phyloP scores from a whole-genome alignment of 768 basidiomycete genomes.

The Hygrophorus pudorinus region DNA sequence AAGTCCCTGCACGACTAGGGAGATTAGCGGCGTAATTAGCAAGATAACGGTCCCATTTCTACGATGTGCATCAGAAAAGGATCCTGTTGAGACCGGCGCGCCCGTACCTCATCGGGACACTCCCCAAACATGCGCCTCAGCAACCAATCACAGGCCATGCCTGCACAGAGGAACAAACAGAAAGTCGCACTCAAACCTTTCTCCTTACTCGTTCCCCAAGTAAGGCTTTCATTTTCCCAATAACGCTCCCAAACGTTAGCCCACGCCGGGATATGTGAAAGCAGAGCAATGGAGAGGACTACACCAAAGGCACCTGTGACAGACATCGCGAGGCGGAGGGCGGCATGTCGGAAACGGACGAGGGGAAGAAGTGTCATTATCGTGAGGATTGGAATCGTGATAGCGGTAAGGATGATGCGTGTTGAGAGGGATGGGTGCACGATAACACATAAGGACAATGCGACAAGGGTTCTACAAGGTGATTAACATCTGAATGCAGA shows the following conservation, averaged over 20 bases:
- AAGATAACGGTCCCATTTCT: constrained; percentile 68
- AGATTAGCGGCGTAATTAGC: constrained; percentile 45
- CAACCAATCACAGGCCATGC: constrained; percentile 45
- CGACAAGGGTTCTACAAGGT: constrained; percentile 27
- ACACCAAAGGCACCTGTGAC: constrained; percentile 51
- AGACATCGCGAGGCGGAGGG: constrained; percentile 41
- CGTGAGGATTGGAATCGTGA: constrained; percentile 23
- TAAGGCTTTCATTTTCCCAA: constrained; percentile 36
- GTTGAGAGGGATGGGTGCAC: constrained; percentile 43
- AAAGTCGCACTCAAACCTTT: constrained; percentile 50
- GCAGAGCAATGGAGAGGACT: constrained; percentile 41
- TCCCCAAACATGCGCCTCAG: constrained; percentile 47
- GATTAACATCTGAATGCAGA: constrained; percentile 1
- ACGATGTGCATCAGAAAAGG: constrained; percentile 1
- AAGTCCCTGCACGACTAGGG: constrained; percentile 50
- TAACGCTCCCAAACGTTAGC: constrained; percentile 53
- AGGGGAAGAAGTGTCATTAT: constrained; percentile 30
- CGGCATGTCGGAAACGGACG: constrained; percentile 30
- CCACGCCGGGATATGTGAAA: constrained; percentile 42
- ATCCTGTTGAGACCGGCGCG: neutral
- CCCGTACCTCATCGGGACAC: constrained; percentile 55
- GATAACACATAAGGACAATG: constrained; percentile 43
- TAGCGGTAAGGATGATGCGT: constrained; percentile 31
- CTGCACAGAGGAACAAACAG: constrained; percentile 38
- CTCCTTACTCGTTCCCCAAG: constrained; percentile 48